Conservation (phyloP, 192 early-diverging fungal species). For the Endogone sp. region DNA sequence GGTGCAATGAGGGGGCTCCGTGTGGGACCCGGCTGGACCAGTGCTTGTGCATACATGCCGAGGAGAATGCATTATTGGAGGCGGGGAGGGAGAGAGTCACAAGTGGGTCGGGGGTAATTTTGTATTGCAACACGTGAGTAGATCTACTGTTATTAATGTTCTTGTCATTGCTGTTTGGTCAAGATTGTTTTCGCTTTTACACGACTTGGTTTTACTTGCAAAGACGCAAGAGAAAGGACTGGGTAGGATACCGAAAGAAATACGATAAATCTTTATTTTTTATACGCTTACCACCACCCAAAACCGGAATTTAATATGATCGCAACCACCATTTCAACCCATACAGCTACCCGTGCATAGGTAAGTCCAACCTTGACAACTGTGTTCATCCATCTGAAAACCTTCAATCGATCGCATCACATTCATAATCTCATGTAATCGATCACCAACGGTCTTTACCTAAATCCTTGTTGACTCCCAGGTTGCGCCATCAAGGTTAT, state of each 20-base stretch:
- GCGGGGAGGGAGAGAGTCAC: slow-evolving; percentile 88
- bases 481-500: slow-evolving; percentile 97
- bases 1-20: slow-evolving; percentile 85
- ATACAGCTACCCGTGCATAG: too few relatives aligned
- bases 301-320: too few relatives aligned
- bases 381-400: too few relatives aligned
- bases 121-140: slow-evolving; percentile 93
- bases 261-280: too few relatives aligned
- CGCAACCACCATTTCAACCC: too few relatives aligned
- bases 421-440: slow-evolving; percentile 2
- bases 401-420: too few relatives aligned
- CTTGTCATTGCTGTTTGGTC: neutral
- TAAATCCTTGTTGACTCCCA: slow-evolving; percentile 47
- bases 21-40: slow-evolving; percentile 78
- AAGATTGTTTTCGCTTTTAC: too few relatives aligned
- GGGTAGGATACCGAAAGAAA: slow-evolving; percentile 31
- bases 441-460: neutral
- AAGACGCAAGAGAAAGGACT: too few relatives aligned
- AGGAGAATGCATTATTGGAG: slow-evolving; percentile 97
- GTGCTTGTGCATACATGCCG: slow-evolving; percentile 97
- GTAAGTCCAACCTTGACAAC: too few relatives aligned
- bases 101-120: slow-evolving; percentile 54
- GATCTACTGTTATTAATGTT: neutral
- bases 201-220: slow-evolving; percentile 57
- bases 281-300: too few relatives aligned